phyloP scores from a whole-genome alignment of 306 rosid species.

The Casuarina equisetifolia region DNA sequence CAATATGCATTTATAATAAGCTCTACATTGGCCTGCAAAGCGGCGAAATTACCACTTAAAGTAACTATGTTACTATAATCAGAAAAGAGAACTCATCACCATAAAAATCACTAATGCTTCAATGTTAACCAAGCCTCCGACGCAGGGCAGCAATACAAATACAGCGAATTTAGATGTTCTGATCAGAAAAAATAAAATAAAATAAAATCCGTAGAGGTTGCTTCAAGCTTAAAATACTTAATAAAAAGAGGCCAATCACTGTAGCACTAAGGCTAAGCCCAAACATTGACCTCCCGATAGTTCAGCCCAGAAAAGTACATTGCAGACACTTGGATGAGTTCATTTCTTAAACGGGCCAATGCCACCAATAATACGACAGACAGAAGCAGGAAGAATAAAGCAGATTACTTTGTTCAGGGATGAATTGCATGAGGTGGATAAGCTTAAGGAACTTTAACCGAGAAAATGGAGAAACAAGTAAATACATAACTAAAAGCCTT shows the following conservation, averaged over 20 bases:
- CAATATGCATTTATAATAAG: not conserved
- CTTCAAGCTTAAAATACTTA: not conserved
- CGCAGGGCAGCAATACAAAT: not conserved
- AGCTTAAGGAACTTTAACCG: not conserved
- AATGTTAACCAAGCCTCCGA: not conserved
- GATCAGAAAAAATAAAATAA: not conserved
- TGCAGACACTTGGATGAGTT: not conserved
- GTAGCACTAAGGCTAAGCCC: not conserved
- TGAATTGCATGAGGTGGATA: not conserved
- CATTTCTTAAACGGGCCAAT: not conserved
- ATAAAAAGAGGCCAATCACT: not conserved
- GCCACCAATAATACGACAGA: not conserved
- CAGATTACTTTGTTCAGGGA: not conserved
- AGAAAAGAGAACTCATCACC: not conserved
- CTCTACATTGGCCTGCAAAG: not conserved
- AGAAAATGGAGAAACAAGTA: not conserved
- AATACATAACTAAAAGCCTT: not conserved
- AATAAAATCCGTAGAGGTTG: not conserved
- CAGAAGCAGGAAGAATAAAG: not conserved
- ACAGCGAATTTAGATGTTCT: not conserved
- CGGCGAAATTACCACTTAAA: not conserved
- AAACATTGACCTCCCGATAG: not conserved
- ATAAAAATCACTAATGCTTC: not conserved
- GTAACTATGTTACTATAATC: not conserved
- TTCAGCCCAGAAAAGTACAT: not conserved